phyloP scores from a whole-genome alignment of 2,329 filamentous ascomycete genomes.

The Claviceps citrina region DNA sequence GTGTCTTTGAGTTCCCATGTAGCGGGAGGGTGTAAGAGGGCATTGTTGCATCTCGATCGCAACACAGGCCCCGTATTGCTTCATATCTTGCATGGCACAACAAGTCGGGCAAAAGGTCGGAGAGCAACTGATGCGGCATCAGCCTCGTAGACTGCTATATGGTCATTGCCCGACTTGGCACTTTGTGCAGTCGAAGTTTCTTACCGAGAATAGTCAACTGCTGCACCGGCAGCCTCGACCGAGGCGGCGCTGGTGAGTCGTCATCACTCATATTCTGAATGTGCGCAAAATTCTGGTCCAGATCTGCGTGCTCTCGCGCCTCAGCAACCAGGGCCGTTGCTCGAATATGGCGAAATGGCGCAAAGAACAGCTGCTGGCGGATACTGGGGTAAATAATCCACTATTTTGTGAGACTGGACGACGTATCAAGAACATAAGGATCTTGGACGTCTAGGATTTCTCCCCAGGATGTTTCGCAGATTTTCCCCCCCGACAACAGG shows the following conservation, averaged over 20 bases:
- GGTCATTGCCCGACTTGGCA: not conserved
- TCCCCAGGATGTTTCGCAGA: not conserved
- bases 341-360: too few relatives aligned
- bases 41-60: not conserved
- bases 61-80: not conserved
- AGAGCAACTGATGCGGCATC: not conserved
- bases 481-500: too few relatives aligned
- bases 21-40: not conserved
- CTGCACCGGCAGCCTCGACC: slow-evolving; percentile 54
- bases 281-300: too few relatives aligned
- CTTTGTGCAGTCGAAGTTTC: slow-evolving; percentile 10
- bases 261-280: slow-evolving; percentile 3
- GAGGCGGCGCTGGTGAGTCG: slow-evolving; percentile 8
- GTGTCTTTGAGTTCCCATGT: not conserved
- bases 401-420: not conserved
- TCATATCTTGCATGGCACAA: not conserved
- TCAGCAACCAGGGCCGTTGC: too few relatives aligned
- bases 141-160: not conserved
- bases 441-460: not conserved
- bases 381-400: too few relatives aligned
- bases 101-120: not conserved
- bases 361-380: too few relatives aligned
- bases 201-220: slow-evolving; percentile 68
- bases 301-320: too few relatives aligned
- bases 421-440: not conserved